Evolutionary conservation across 371 early-diverging fungal species (phyloP), one percentile per base, ranked within the genome.

Genomic region (Rhizopus delemar): DNA sequence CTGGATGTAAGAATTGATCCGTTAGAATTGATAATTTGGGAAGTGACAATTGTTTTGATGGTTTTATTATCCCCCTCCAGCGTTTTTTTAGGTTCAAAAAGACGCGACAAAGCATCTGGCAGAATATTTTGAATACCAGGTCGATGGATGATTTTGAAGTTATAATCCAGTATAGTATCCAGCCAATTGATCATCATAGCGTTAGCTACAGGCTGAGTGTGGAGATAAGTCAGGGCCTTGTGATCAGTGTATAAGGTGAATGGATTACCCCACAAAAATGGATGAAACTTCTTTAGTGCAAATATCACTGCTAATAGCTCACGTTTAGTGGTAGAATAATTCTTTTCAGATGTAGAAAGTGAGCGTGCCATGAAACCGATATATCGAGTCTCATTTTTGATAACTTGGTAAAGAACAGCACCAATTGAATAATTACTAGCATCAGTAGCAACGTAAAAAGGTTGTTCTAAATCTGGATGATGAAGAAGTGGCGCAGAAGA

Each of bases 401-500:
- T 50, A 35, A 61, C 34, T 46, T 56, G 56, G 4, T 28, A 46
- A 11, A 75, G 39, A 4, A 67, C 60, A 9, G 61, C 66, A 29
- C 68, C 71, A 28, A 74, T 63, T 3, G 63, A 70, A 2, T 48
- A 22, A 6, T 71, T 68, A 5, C 70, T 72, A 2, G 72, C 73
- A 58, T 80, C 74, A 7, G 71, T 71, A 5, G 63, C 69, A 0
- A 80, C 48, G 8, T 53, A 59, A 22, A 80, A 69, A 2, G 38
- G 38, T 38, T 8, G 7, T 7, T 38, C 12, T 7, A 38, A 2
- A 38, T 38, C 38, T 8, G 38, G 38, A 38, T 38, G 7, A 12
- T 38, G 38, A 12, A 38, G 38, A 38, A 38, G 38, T 38, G 12
- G 38, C 7, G 38, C 38, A 8, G 7, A 7, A 38, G 38, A 7